Evolutionary conservation across 139 green algal species (phyloP), one percentile per base, ranked within the genome.

Genomic region (Volvox reticuliferus): DNA sequence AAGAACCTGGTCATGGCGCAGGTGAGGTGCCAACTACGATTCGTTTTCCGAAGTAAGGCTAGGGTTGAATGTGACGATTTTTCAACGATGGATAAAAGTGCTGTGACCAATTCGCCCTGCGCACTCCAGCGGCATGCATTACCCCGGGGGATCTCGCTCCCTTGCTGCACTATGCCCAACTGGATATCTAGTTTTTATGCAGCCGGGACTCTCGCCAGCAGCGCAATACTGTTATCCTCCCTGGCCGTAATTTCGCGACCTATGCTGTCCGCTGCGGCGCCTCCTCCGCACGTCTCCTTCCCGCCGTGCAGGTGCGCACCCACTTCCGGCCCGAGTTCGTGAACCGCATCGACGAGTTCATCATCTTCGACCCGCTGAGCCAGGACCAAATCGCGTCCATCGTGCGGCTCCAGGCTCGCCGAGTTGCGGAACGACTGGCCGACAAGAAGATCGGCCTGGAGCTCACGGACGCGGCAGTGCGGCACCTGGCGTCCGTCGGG

Each of bases 321-420:
- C 93, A 98, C 91, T 99, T 99, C 97, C 93, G 98, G 33, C 98
- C 98, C n/a, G 98, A 99, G 95, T 99, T 99, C 88, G 95, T 99
- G 83, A 99, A 99, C 95, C 95, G 98, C 83, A 96, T 99, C 62
- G 98, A 99, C 94, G 98, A 99, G 91, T 99, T 99, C 94, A 98
- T 99, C 90, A 97, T 99, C n/a, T 99, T 99, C 92, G 95, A 99
- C 88, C 95, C 96, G n/a, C 97, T 99, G 28, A n/a, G 79, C 33
- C 65, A 88, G 28, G 93, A 96, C 0, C 96, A 99, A 95, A 99
- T 99, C 94, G 91, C 93, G 63, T 50, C 75, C 68, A 99, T 99
- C 86, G 98, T 99, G 37, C 86, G 83, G 28, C 67, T 95, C 69
- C 94, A 96, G 93, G 93, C 88, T 32, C 90, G 93, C 82, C 93